These are phyloP conservation scores for Xylaria sp. DNA, from an alignment of 2,329 filamentous ascomycete genomes.

Conservation along the genomic window DNA sequence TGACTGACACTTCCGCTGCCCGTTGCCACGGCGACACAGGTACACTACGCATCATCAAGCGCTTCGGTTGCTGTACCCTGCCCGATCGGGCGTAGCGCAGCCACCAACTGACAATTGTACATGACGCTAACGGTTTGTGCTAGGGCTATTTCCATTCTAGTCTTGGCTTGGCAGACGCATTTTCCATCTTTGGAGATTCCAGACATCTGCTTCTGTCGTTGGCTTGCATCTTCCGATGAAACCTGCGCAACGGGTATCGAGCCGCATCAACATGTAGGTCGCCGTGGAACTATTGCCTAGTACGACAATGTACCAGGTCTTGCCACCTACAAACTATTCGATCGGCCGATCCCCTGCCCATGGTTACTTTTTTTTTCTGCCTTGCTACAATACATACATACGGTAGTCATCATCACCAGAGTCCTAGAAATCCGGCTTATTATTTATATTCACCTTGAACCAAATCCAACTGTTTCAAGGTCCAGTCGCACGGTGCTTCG, in stretches of 20 bases:
- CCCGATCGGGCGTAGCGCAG: conserved; percentile 20
- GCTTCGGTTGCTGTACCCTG: conserved; percentile 25
- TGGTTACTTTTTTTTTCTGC: neutral
- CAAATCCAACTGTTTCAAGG: conserved; percentile 7
- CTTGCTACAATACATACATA: neutral
- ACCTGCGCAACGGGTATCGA: neutral
- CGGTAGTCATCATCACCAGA: neutral
- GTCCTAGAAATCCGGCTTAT: conserved; percentile 11
- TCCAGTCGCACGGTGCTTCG: conserved; percentile 17
- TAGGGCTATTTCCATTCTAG: conserved; percentile 10
- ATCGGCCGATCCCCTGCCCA: neutral
- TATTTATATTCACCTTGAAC: conserved; percentile 14
- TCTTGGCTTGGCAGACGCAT: conserved; percentile 21
- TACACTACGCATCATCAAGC: neutral
- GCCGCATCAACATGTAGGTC: neutral
- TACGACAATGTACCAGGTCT: neutral
- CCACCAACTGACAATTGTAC: conserved; percentile 35
- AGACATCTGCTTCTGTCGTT: neutral
- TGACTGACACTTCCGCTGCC: conserved; percentile 22
- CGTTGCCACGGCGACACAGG: conserved; percentile 35
- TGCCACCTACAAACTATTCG: neutral
- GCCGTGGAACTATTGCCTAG: neutral
- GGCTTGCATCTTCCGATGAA: conserved; percentile 11
- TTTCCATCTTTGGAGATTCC: conserved; percentile 5
- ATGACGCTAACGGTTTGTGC: conserved; percentile 32